Evolutionary conservation across 2,329 filamentous ascomycete species (phyloP).

Genomic region (Monosporascus sp.): DNA sequence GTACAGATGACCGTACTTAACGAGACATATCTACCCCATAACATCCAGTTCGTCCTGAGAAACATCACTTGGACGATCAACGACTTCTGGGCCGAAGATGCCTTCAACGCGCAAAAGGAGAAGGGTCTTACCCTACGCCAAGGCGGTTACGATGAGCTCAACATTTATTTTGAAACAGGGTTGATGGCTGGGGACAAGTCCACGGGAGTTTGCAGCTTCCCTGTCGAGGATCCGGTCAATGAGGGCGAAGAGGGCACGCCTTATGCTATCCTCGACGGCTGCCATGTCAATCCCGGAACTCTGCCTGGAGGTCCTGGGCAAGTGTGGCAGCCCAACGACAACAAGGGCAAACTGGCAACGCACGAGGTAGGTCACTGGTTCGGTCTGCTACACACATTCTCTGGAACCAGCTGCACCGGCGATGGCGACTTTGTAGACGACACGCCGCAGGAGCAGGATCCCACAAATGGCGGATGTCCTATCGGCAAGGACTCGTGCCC

Average conservation of each 20-base stretch:
- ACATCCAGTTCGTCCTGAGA: background rate
- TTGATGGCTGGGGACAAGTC: background rate
- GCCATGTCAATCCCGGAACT: background rate
- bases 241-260: constrained; percentile 3
- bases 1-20: background rate
- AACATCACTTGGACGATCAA: background rate
- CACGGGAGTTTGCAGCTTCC: background rate
- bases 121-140: background rate
- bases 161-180: constrained; percentile 2
- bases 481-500: constrained; percentile 13
- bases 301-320: constrained; percentile 1
- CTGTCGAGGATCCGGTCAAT: background rate
- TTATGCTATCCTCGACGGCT: constrained; percentile 10
- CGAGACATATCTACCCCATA: background rate
- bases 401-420: constrained; percentile 22
- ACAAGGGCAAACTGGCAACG: constrained; percentile 23
- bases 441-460: constrained; percentile 15
- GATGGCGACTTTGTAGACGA: constrained; percentile 25
- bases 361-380: constrained; percentile 32
- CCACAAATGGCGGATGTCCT: constrained; percentile 15
- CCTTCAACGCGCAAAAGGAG: background rate
- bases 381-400: constrained; percentile 30
- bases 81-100: constrained; percentile 3
- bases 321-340: constrained; percentile 1
- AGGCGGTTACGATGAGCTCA: constrained; percentile 1